Evolutionary conservation across 495 filamentous ascomycete species (phyloP).

Genomic region (Penicillium robsamsonii): DNA sequence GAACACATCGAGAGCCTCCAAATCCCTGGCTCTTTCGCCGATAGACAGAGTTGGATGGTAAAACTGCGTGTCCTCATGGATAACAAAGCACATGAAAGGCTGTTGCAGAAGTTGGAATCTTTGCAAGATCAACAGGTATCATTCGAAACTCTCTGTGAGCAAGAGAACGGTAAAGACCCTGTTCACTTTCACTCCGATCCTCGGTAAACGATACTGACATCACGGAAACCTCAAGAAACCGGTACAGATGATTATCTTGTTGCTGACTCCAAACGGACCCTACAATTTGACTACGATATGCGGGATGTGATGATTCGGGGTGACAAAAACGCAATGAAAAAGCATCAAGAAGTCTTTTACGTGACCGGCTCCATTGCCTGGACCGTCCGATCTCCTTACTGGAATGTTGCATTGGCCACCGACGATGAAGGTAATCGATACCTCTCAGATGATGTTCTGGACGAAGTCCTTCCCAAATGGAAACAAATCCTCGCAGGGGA

Average conservation of each 20-base stretch:
- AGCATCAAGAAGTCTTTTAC: not conserved
- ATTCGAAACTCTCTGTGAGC: not conserved
- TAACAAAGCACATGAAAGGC: not conserved
- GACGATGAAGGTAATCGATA: constrained; percentile 1
- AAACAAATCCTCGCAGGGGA: not conserved
- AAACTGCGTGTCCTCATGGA: not conserved
- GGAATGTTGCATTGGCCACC: constrained; percentile 10
- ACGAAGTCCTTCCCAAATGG: constrained; percentile 3
- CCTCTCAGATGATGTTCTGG: constrained; percentile 1
- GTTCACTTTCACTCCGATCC: no score
- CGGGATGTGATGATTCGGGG: not conserved
- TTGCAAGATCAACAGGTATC: not conserved
- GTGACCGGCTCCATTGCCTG: not conserved
- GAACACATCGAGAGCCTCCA: not conserved
- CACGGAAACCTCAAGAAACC: not conserved
- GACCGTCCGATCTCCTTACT: constrained; percentile 6
- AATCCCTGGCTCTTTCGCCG: not conserved
- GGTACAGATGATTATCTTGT: not conserved
- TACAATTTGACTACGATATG: not conserved
- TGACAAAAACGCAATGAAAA: not conserved
- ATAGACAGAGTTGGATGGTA: not conserved
- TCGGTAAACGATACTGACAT: not conserved
- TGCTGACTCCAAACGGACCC: not conserved
- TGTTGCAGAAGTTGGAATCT: not conserved
- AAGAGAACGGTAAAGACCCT: not conserved